Evolutionary conservation across 2,329 filamentous ascomycete genomes (phyloP), one percentile per base, ranked within the genome.

Genomic region (Aspergillus fischeri): DNA sequence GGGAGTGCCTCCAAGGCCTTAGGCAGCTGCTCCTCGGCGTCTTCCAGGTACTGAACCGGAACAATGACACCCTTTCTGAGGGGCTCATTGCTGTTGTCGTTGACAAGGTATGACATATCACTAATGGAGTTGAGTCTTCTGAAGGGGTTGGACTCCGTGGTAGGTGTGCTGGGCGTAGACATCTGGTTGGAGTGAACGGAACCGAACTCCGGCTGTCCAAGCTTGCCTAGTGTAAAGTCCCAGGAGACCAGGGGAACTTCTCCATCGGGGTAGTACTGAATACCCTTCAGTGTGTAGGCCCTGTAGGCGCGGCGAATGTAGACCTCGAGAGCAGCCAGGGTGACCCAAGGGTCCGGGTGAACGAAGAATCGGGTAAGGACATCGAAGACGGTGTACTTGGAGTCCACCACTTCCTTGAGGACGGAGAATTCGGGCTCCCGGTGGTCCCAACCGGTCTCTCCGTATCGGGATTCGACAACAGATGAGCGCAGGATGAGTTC

Each of bases 331-430:
- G 94, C 91, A 58, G 94, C 94, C 60, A 97, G 81, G 7, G 91
- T 91, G 29, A 99, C 93, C 91, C 92, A 97, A 11, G 91, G 88
- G 70, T 99, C 94, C 45, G 90, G 85, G 76, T 99, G 92, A 35
- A 87, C 90, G 72, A 99, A 99, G 85, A 99, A 99, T 57, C 91
- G 87, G 7, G 93, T 90, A 64, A 99, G 78, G 20, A 99, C 94
- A 71, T 99, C 94, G 67, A 97, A 96, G 63, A 99, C 94, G 45
- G 93, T 97, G 80, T 95, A 97, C 79, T 96, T 96, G 54, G 94
- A 97, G 76, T 99, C 94, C 53, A 99, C 91, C 32, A 99, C 92
- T 76, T 99, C 94, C 81, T 96, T 96, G 78, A 99, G 88, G 63
- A 96, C 82, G 24, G 95, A 89, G 54, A 96, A 80, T 76, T 89